phyloP scores from a whole-genome alignment of 768 basidiomycete genomes.

The Pleurotus cornucopiae region DNA sequence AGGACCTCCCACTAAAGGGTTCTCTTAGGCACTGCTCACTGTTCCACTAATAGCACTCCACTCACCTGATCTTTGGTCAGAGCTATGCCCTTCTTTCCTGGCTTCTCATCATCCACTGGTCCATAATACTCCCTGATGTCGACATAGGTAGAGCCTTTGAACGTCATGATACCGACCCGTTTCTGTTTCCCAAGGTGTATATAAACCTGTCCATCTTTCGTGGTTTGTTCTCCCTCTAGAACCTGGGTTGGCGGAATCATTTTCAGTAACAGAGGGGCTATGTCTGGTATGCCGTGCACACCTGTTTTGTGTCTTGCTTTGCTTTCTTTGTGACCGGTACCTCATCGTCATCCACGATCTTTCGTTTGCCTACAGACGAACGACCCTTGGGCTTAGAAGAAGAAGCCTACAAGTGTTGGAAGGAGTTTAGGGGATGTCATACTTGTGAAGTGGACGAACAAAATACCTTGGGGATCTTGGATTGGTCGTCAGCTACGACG shows the following conservation, averaged over 20 bases:
- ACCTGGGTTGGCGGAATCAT: too few species aligned
- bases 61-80: conserved; percentile 61
- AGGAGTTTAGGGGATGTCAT: too few species aligned
- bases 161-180: conserved; percentile 51
- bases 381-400: not conserved
- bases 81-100: conserved; percentile 80
- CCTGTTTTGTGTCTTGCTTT: not conserved
- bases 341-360: not conserved
- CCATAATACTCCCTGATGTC: conserved; percentile 77
- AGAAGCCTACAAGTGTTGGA: too few species aligned
- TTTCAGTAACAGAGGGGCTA: too few species aligned
- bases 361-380: not conserved
- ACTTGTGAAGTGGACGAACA: too few species aligned
- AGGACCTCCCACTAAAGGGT: conserved; percentile 52
- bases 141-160: conserved; percentile 47
- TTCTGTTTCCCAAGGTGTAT: conserved; percentile 71
- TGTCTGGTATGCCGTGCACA: too few species aligned
- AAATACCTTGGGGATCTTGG: too few species aligned
- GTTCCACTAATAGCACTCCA: not conserved
- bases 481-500: not conserved
- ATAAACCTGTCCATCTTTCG: conserved; percentile 43
- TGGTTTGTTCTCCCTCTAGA: conserved; percentile 7
- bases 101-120: conserved; percentile 52
- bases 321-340: not conserved
- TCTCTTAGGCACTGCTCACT: not conserved